These are phyloP conservation scores for Staphylotrichum tortipilum DNA, from an alignment of 495 filamentous ascomycete genomes.

Conservation along the genomic window DNA sequence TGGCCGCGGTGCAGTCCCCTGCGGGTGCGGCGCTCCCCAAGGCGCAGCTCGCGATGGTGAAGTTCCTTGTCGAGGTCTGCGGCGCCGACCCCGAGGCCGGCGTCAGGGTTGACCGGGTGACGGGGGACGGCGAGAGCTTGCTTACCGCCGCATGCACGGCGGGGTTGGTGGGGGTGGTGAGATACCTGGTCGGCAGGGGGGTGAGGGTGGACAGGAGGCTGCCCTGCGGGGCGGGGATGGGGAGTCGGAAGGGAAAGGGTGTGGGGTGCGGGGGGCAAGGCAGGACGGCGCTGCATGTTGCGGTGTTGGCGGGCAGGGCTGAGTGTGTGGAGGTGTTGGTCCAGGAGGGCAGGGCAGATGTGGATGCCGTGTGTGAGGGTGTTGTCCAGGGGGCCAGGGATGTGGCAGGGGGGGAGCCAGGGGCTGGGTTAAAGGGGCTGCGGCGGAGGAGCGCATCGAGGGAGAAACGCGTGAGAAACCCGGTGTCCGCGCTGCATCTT, in stretches of 20 bases:
- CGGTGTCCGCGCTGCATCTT: constrained; percentile 16
- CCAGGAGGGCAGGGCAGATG: constrained; percentile 9
- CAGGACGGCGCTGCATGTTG: constrained; percentile 17
- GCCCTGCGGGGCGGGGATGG: neutral
- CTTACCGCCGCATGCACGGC: constrained; percentile 7
- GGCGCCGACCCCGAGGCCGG: constrained; percentile 19
- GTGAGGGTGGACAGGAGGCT: constrained; percentile 5
- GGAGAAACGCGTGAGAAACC: neutral
- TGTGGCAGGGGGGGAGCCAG: neutral
- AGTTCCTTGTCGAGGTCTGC: constrained; percentile 13
- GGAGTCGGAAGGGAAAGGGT: neutral
- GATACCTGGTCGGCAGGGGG: constrained; percentile 10
- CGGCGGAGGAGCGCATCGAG: neutral
- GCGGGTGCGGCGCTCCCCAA: neutral
- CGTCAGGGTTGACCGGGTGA: neutral
- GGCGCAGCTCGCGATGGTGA: constrained; percentile 13
- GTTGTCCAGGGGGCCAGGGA: neutral
- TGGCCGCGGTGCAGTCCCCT: constrained; percentile 5
- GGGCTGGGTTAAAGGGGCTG: neutral
- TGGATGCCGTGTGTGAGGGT: constrained; percentile 8
- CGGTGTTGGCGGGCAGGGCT: constrained; percentile 6
- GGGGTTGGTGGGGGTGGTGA: constrained; percentile 3
- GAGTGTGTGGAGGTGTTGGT: constrained; percentile 11
- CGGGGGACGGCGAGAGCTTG: neutral
- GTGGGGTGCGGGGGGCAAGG: neutral